Percentiles rank a stretch among this genome's conserved stretches.
phyloP scores from a whole-genome alignment of 768 basidiomycete genomes.

The Leccinum obscurum region DNA sequence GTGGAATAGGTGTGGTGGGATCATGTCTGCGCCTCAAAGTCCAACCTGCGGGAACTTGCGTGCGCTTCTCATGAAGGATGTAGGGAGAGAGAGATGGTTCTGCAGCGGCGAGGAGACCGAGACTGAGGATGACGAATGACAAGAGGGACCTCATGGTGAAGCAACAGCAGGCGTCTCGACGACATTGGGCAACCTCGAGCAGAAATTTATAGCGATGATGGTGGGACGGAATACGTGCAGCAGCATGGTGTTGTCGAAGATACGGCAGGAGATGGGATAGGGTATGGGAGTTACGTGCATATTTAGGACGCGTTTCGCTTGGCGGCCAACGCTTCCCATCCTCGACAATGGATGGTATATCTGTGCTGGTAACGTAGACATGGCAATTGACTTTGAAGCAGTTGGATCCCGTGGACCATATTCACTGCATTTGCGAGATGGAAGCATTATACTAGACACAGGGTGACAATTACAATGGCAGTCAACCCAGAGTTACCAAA shows the following conservation, averaged over 20 bases:
- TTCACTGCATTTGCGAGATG: neutral
- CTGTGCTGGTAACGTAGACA: too few species aligned
- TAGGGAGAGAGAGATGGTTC: slow-evolving; percentile 22
- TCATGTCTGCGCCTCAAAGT: slow-evolving; percentile 37
- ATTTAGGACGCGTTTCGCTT: neutral
- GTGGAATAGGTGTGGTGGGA: slow-evolving; percentile 26
- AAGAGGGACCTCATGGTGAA: slow-evolving; percentile 18
- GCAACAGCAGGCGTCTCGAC: slow-evolving; percentile 7
- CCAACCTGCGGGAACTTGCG: slow-evolving; percentile 39
- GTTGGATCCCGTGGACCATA: neutral
- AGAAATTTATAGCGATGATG: slow-evolving; percentile 11
- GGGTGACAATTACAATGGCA: too few species aligned
- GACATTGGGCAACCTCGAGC: neutral
- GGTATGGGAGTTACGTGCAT: slow-evolving; percentile 3
- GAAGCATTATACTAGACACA: neutral
- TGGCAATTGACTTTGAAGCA: neutral
- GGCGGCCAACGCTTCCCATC: neutral
- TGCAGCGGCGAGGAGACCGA: slow-evolving; percentile 21
- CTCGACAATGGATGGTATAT: neutral
- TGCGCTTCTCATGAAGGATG: slow-evolving; percentile 42
- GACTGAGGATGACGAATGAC: slow-evolving; percentile 14
- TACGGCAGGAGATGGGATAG: neutral
- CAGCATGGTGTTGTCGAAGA: slow-evolving; percentile 11
- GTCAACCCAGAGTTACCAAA: too few species aligned
- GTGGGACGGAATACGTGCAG: slow-evolving; percentile 9